Evolutionary conservation across 768 basidiomycete species (phyloP).

Genomic region (Kwoniella dendrophila): DNA sequence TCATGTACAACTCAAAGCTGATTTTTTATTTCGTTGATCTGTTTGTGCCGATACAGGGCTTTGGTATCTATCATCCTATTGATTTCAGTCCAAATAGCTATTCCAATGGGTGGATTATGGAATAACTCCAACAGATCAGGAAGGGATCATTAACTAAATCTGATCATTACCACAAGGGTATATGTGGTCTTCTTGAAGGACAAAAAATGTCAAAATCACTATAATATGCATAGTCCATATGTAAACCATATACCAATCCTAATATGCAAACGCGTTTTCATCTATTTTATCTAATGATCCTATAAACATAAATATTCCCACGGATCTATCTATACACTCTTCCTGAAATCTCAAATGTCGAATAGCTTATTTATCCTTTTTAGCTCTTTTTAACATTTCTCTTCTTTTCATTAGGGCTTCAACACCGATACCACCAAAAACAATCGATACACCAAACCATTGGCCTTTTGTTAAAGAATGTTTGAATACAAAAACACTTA

Average conservation of each 20-base stretch:
- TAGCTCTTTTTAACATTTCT: constrained; percentile 40
- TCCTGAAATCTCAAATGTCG: too few species aligned
- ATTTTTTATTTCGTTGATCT: too few species aligned
- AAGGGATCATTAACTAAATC: neutral
- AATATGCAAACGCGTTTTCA: too few species aligned
- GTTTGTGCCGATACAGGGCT: neutral
- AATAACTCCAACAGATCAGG: constrained; percentile 11
- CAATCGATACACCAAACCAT: constrained; percentile 87
- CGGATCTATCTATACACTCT: too few species aligned
- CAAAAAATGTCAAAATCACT: neutral
- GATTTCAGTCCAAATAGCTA: neutral
- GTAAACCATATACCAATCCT: too few species aligned
- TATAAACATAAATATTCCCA: too few species aligned
- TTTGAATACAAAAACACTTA: constrained; percentile 89
- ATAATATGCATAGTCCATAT: neutral
- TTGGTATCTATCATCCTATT: constrained; percentile 1
- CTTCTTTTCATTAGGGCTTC: constrained; percentile 85
- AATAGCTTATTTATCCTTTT: constrained; percentile 25
- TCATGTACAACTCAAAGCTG: too few species aligned
- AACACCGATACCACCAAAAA: constrained; percentile 92
- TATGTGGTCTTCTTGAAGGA: neutral
- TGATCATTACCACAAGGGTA: neutral
- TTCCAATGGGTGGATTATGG: constrained; percentile 6
- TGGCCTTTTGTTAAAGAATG: constrained; percentile 81
- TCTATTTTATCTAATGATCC: too few species aligned